phyloP scores from a whole-genome alignment of 1,139 yeast genomes.

The Yamadazyma mexicana region DNA sequence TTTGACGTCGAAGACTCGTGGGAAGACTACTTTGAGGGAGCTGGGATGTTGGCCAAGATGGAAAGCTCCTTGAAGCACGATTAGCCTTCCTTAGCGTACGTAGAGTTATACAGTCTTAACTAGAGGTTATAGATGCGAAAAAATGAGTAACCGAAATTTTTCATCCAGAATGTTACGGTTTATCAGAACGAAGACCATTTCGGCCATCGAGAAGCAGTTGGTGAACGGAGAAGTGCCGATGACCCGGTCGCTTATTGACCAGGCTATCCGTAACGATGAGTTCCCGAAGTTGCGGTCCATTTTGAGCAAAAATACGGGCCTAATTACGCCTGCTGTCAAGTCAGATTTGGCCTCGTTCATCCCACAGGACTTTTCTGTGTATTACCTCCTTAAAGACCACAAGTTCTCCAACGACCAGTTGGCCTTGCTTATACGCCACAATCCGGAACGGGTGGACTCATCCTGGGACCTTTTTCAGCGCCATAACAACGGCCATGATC shows the following conservation, averaged over 20 bases:
- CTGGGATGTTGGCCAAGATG: constrained; percentile 52
- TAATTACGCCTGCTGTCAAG: constrained; percentile 10
- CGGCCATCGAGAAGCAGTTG: constrained; percentile 9
- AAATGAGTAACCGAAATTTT: neutral
- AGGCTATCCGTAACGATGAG: constrained; percentile 10
- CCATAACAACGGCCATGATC: constrained; percentile 16
- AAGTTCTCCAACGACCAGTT: constrained; percentile 19
- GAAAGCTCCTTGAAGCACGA: constrained; percentile 34
- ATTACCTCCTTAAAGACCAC: constrained; percentile 26
- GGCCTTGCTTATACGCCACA: constrained; percentile 27
- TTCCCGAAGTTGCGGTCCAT: constrained; percentile 14
- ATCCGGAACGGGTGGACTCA: constrained; percentile 43
- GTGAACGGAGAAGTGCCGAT: constrained; percentile 12
- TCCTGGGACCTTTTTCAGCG: constrained; percentile 34
- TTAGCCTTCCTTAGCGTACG: too few species aligned
- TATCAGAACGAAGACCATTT: constrained; percentile 13
- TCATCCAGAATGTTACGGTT: constrained; percentile 14
- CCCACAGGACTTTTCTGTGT: constrained; percentile 32
- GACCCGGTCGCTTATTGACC: constrained; percentile 11
- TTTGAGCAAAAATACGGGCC: constrained; percentile 9
- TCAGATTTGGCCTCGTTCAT: constrained; percentile 12
- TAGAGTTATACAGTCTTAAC: too few species aligned
- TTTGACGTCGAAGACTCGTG: constrained; percentile 45
- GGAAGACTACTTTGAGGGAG: constrained; percentile 50
- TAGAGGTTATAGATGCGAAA: neutral